Base-by-base conservation (phyloP, 2,329 filamentous ascomycete species). In the Ascochyta lentis region DNA sequence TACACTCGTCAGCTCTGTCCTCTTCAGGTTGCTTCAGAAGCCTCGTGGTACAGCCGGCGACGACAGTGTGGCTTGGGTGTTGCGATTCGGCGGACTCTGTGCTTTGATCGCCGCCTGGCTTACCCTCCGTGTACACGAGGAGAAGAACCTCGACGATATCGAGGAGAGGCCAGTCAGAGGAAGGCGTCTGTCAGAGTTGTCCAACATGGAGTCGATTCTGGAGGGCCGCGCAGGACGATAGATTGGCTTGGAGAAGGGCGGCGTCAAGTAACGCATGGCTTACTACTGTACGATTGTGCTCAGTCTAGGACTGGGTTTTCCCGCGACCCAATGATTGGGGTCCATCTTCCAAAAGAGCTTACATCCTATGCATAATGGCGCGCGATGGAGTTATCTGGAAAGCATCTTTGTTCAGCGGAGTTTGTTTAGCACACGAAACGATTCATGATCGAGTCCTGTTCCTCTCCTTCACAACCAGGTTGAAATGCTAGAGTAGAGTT, bases 11-110 rank as follows among this genome's bases (percentile, higher is more conserved):
- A 94, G 91, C 56, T 92, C 89, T 69, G 80, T 89, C 56, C 90
- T 98, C 59, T 98, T 98, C 79, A 88, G 86, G 70, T 79, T 89
- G 37, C 84, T 94, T 68, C 93, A 98, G 78, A 96, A 96, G 76
- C 92, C 91, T 0, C 84, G 94, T 60, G 93, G 92, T 4, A 85
- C 84, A 4, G 89, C 91, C 0, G 93, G 92, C 31, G 94, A 98
- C 77, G 86, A 89, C 62, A 96, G 91, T 73, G 91, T 97, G 45
- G 88, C 89, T 15, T 91, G 94, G 79, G 92, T 96, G 38, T 79
- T 98, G 66, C 86, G 93, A 19, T 88, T 96, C 51, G 93, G 92
- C 1, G 94, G 93, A 2, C 76, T 90, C 39, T 90, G 89, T 59
- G 91, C 92, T 1, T 74, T 97, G 43, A 78, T 89, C 3, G 90